Conservation (phyloP, 495 filamentous ascomycete species). For the Aspergillus panamensis region DNA sequence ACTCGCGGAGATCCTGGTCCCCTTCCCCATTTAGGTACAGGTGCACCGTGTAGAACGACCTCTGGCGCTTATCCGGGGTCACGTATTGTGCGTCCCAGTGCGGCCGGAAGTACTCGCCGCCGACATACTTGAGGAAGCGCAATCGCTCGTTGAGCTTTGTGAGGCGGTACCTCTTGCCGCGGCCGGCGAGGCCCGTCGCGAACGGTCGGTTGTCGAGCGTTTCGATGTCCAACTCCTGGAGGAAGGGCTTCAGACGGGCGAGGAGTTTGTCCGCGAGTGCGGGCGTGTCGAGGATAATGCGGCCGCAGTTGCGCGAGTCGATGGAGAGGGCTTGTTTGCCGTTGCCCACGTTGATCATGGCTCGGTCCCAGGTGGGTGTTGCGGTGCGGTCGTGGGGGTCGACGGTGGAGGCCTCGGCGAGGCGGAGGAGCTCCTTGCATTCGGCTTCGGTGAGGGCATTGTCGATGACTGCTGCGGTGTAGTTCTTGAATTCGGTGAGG, state of each 20-base stretch:
- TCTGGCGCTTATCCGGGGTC: constrained; percentile 55
- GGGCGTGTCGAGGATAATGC: too few species aligned
- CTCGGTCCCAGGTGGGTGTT: constrained; percentile 32
- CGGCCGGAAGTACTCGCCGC: constrained; percentile 73
- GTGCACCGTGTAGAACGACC: constrained; percentile 73
- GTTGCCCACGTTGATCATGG: constrained; percentile 60
- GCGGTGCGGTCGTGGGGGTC: constrained; percentile 5
- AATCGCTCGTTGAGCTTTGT: constrained; percentile 70
- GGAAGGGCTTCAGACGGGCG: constrained; percentile 30
- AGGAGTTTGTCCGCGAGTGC: too few species aligned
- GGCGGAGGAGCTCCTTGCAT: constrained; percentile 52
- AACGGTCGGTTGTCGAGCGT: constrained; percentile 34
- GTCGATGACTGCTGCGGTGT: constrained; percentile 62
- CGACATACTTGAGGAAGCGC: constrained; percentile 73
- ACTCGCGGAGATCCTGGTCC: constrained; percentile 40
- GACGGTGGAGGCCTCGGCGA: constrained; percentile 50
- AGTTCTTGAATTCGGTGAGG: constrained; percentile 51
- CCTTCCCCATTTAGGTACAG: constrained; percentile 71
- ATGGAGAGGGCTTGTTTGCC: constrained; percentile 55
- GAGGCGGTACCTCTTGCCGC: constrained; percentile 52
- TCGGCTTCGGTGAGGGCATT: constrained; percentile 58
- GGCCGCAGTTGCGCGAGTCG: constrained; percentile 23
- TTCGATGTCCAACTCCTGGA: constrained; percentile 38
- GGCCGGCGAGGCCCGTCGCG: constrained; percentile 45
- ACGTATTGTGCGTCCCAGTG: constrained; percentile 72